These are phyloP conservation scores for Lactarius pseudohatsudake DNA, from an alignment of 768 basidiomycete genomes.

Conservation along the genomic window DNA sequence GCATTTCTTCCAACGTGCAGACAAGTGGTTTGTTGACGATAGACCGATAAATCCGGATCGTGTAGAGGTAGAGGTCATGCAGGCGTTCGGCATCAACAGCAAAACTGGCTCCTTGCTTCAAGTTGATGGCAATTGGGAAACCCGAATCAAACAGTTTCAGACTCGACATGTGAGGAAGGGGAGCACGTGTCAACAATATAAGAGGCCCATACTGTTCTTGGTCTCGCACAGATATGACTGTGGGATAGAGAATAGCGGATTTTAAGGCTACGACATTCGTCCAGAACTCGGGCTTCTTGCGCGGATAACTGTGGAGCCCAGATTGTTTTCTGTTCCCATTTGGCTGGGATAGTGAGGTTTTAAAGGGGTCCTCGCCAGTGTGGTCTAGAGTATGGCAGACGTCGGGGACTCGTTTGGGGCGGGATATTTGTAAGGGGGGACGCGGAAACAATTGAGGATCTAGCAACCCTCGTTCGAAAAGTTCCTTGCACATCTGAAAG, in stretches of 20 bases:
- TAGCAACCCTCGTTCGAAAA: conserved; percentile 53
- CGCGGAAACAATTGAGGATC: conserved; percentile 42
- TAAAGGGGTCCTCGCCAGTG: conserved; percentile 15
- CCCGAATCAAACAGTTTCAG: conserved; percentile 65
- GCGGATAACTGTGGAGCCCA: conserved; percentile 55
- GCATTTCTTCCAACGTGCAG: conserved; percentile 53
- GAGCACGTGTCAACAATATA: conserved; percentile 62
- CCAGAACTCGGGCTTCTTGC: conserved; percentile 72
- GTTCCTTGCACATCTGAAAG: conserved; percentile 51
- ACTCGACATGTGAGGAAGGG: conserved; percentile 55
- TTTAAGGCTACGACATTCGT: conserved; percentile 38
- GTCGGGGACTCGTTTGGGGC: conserved; percentile 24
- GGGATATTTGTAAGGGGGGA: conserved; percentile 27
- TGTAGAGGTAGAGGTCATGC: conserved; percentile 56
- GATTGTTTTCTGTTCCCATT: conserved; percentile 24
- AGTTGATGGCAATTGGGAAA: conserved; percentile 42
- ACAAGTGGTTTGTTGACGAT: conserved; percentile 66
- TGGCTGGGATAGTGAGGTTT: conserved; percentile 8
- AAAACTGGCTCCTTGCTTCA: conserved; percentile 51
- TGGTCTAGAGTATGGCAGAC: conserved; percentile 21
- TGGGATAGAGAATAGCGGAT: conserved; percentile 52
- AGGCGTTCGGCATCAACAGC: conserved; percentile 47
- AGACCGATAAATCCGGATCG: conserved; percentile 58
- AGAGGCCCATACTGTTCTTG: conserved; percentile 54
- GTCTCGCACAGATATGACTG: conserved; percentile 45